Percentiles rank a stretch among this genome's conserved stretches.
These are phyloP conservation scores for Nymphaea thermarum DNA, from an alignment of 164 flowering plant species.

Conservation along the genomic window DNA sequence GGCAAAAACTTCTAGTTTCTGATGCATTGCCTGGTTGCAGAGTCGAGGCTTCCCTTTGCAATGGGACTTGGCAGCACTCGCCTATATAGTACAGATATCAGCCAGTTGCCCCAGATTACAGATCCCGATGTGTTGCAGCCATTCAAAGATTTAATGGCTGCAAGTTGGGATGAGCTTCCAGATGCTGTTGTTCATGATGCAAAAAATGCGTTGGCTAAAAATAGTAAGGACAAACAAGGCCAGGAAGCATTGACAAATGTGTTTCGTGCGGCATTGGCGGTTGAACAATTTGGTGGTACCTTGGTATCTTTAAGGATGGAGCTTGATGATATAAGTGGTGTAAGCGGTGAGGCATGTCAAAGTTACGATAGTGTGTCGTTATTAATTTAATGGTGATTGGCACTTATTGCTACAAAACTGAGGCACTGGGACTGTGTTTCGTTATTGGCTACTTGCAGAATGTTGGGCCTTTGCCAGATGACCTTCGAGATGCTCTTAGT, in stretches of 20 bases:
- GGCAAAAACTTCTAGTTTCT: not conserved
- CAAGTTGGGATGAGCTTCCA: slow-evolving; percentile 73
- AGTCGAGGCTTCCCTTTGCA: slow-evolving; percentile 18
- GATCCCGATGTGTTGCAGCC: slow-evolving; percentile 55
- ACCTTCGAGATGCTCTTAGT: slow-evolving; percentile 33
- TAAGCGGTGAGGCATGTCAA: slow-evolving; percentile 74
- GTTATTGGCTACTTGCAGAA: slow-evolving; percentile 25
- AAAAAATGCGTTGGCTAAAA: slow-evolving; percentile 53
- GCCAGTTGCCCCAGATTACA: slow-evolving; percentile 47
- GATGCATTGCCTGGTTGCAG: not conserved
- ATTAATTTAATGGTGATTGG: not conserved
- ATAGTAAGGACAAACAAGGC: slow-evolving; percentile 58
- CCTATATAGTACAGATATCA: slow-evolving; percentile 47
- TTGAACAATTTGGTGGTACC: slow-evolving; percentile 60
- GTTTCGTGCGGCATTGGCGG: slow-evolving; percentile 86
- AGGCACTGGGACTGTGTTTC: not conserved
- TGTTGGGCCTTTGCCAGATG: slow-evolving; percentile 54
- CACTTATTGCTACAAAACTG: not conserved
- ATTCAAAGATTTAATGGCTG: slow-evolving; percentile 81
- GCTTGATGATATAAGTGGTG: slow-evolving; percentile 70
- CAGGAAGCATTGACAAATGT: slow-evolving; percentile 60
- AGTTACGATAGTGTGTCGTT: not conserved
- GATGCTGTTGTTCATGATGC: slow-evolving; percentile 38
- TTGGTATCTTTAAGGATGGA: slow-evolving; percentile 64
- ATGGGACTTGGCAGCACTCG: slow-evolving; percentile 40